Base-by-base conservation (phyloP, 441 rosid species). In the Adansonia madagascariensis region DNA sequence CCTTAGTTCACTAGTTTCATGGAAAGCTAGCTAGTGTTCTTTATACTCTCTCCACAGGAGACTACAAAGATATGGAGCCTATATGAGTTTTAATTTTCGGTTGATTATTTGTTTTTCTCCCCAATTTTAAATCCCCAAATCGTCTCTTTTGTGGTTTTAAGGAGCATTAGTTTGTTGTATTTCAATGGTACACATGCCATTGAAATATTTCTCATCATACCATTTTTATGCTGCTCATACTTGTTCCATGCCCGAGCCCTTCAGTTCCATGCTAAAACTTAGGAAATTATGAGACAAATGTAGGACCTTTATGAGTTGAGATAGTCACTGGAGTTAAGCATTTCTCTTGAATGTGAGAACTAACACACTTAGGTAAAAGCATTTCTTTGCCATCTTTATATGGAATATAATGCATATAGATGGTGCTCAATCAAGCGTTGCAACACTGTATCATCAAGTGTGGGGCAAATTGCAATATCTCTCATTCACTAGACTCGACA, bases 141-240 rank as follows among this genome's bases (percentile, higher is more conserved):
- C 27, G 27, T 24, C 27, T 24, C 27, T 24, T 24, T 24, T 24
- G 27, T 24, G 27, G 68, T 63, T 35, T 35, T 24, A 9, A 6
- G 22, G 68, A 63, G 68, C 68, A 56, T 24, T 56, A 17, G 60
- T 6, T 17, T 56, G 60, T 17, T 56, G 60, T 56, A 17, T 56
- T n/a, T 56, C 60, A 56, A 56, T 41, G 15, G 50, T 18, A 56
- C 8, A 4, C 9, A 18, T 44, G 18, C 53, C 31, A 44, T 44
- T 17, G 8, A 61, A 27, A 61, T 31, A 12, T 11, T 61, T 12
- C 8, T 27, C n/a, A 2, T 43, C 27, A 24, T 24, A 1, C 8
- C 20, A n/a, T 55, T 17, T 55, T 55, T 55, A 17, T 17, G 7
- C 60, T 6, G 22, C 24, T 17, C 9, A 17, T 56, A 55, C 63